Evolutionary conservation across 495 filamentous ascomycete species (phyloP), one percentile per base, ranked within the genome.

Genomic region (Aspergillus wentii): DNA sequence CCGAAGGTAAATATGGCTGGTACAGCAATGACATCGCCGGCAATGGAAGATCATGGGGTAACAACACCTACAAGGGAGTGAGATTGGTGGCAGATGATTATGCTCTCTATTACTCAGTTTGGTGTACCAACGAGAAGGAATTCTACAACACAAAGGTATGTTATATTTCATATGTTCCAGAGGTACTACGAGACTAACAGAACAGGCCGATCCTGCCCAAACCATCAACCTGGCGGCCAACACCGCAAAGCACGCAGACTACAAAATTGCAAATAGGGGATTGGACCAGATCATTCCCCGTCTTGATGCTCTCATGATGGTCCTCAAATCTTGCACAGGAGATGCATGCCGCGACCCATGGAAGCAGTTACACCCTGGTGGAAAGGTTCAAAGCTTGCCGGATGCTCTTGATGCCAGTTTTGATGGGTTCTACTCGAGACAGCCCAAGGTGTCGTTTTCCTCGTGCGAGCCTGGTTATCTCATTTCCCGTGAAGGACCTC

Each of bases 21-120:
- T 41, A 39, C 14, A 61, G 54, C 27, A 46, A 56, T 36, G 48
- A 47, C 17, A 22, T 22, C 16, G 27, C 39, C 3, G 33, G 49
- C 19, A 10, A 40, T 2, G 46, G 48, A 21, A 56, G 49, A 32
- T 40, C 39, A 22, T 54, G 45, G 32, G 25, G 43, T 10, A 71
- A 73, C 39, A 82, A 82, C 43, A 80, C 76, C 2, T 83, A 80
- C 56, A 82, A 82, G 56, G 75, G 65, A 3, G 37, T 80, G 32
- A 62, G 78, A 14, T 54, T 82, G 1, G 54, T 75, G 16, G 54
- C 69, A 9, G 50, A 66, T 17, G 53, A 48, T 34, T 79, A 80
- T 41, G 69, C 68, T 41, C 47, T 80, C 4, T 75, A 74, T 35
- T 82, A 82, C 21, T 57, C 76, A 1, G 75, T 80, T 0, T 80